Base-by-base conservation (phyloP, 2,329 filamentous ascomycete genomes). In the Trichophyton schoenleinii region DNA sequence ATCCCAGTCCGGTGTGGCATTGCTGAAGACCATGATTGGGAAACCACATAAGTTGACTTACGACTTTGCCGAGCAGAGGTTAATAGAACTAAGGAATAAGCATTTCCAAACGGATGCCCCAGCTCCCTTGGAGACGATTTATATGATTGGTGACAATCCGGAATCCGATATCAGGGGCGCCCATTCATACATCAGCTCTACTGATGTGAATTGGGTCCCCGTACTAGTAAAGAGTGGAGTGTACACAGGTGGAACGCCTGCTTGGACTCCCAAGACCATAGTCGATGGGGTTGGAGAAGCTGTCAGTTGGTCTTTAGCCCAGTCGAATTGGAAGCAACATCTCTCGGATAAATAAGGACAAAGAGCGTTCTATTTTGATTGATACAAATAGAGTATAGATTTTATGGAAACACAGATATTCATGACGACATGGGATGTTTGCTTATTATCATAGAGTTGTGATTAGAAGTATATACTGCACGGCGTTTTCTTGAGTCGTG, bases 111-210 rank as follows among this genome's bases (percentile, higher is more conserved):
- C 64, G 63, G 64, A 69, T 28, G 65, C 68, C 34, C 61, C 73
- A 2, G 72, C 69, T 20, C 79, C 81, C n/a, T 73, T 96, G 61
- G 79, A 80, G 68, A 82, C 81, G 49, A 91, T 97, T 9, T 97
- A 95, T 74, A 97, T 97, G 92, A 83, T 97, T 48, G 94, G 94
- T 4, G 88, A 92, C 70, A 92, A 92, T 69, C 88, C 88, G 3
- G 89, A 89, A 70, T 94, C 88, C 67, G 94, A 99, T 72, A 96
- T 99, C 66, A 79, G 83, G 3, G 94, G 94, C 4, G 91, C 89
- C 20, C 95, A 95, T 70, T 80, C 82, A 53, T 96, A 87, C 70
- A 69, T 77, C 52, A 88, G 87, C 64, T 76, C 80, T 3, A 74
- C 81, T 61, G 86, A 86, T 7, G 88, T 84, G n/a, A 78, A 84